Evolutionary conservation across 192 early-diverging fungal genomes (phyloP), one percentile per base, ranked within the genome.

Genomic region (Podila minutissima): DNA sequence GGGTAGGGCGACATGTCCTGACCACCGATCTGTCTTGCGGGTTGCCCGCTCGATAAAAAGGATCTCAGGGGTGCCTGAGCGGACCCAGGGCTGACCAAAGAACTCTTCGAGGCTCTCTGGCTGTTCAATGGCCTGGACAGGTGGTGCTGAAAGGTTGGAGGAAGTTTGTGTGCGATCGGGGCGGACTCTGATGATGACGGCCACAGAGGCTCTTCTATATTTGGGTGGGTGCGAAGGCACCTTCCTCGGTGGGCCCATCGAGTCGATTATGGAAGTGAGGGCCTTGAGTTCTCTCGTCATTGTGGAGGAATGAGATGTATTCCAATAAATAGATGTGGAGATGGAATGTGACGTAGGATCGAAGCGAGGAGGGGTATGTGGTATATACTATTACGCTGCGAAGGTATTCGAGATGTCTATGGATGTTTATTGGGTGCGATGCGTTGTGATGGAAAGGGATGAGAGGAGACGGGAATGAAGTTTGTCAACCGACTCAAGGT

Each of bases 1-100:
- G 3, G 84, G 84, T 22, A 85, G 67, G 4, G 84, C 84, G 15
- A 85, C 77, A 79, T 85, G 84, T 9, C 84, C 84, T n/a, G 71
- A 74, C 84, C 84, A 85, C 37, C 84, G 79, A 79, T 85, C 84
- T 65, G 79, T 82, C 69, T 85, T 78, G 50, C 84, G 72, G 67
- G 82, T 83, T 3, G 81, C 81, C 26, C 84, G 49, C 53, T 83
- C 75, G 37, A 85, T 83, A 59, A 83, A 85, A 7, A 85, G 72
- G 53, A 85, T 76, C 69, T 85, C 84, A 24, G 84, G 84, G 4
- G 65, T 59, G 19, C 84, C 84, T 60, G 69, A 61, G 7, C 46
- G 55, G 55, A 85, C 81, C 84, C 84, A 85, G 8, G 72, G 61
- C 67, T 81, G 71, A 8, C 64, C 55, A 67, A 74, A 85, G 76